phyloP scores from a whole-genome alignment of 345 rosid species.

The Cardamine occulta region DNA sequence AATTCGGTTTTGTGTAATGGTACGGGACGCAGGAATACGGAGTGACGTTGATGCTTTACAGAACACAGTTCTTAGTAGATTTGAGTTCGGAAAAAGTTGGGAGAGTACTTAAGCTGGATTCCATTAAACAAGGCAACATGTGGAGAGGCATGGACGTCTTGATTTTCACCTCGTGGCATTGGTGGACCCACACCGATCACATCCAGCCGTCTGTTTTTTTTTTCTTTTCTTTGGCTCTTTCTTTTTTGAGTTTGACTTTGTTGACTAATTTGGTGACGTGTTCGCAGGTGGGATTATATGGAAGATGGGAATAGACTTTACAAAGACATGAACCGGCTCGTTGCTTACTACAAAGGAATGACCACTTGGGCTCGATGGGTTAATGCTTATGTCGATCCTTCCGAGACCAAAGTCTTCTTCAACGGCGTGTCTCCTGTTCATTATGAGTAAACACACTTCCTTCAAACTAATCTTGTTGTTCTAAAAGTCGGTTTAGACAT shows the following conservation, averaged over 20 bases:
- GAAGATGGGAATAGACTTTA: slow-evolving; percentile 61
- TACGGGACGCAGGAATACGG: slow-evolving; percentile 58
- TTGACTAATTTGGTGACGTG: background rate
- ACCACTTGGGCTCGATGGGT: slow-evolving; percentile 99
- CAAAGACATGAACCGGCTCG: slow-evolving; percentile 81
- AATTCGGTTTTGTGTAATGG: background rate
- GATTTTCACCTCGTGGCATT: slow-evolving; percentile 88
- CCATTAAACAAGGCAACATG: slow-evolving; percentile 61
- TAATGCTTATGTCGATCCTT: slow-evolving; percentile 61
- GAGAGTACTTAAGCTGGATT: slow-evolving; percentile 67
- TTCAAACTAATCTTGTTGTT: background rate
- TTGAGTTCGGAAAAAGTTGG: slow-evolving; percentile 53
- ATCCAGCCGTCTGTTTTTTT: slow-evolving; percentile 63
- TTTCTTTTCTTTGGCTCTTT: background rate
- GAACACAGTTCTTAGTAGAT: slow-evolving; percentile 74
- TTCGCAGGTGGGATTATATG: slow-evolving; percentile 74
- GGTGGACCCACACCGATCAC: slow-evolving; percentile 89
- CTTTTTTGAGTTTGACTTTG: slow-evolving; percentile 7
- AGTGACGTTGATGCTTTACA: slow-evolving; percentile 57
- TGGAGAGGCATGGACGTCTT: slow-evolving; percentile 93
- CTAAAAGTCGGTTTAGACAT: background rate
- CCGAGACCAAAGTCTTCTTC: slow-evolving; percentile 81
- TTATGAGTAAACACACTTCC: slow-evolving; percentile 60
- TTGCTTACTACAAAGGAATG: slow-evolving; percentile 83
- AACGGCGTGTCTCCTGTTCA: slow-evolving; percentile 84